Evolutionary conservation across 805 yeast genomes (phyloP), one percentile per base, ranked within the genome.

Genomic region (Sugiyamaella qingdaonensis): DNA sequence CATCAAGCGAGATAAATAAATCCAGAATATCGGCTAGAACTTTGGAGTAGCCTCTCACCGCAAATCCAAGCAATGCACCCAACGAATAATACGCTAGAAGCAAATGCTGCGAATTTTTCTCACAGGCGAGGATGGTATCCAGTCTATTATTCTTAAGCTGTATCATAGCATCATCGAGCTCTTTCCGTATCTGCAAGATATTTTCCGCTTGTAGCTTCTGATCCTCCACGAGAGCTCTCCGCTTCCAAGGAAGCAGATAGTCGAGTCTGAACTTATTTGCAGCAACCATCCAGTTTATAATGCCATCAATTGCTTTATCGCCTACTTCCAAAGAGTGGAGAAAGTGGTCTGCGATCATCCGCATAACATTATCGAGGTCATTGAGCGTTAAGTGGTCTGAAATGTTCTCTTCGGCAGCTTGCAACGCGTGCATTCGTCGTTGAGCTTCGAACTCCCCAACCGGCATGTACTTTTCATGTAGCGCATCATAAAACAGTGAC

Each of bases 51-150:
- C 54, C 56, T n/a, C 48, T 34, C 7, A 49, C 51, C 35, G 55
- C 39, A 34, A 54, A 60, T 8, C 59, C 60, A 46, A 52, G 54
- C 18, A 61, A 45, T 5, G 60, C 52, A 4, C 58, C 60, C 13
- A 39, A 19, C 21, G 43, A 39, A 39, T 39, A 39, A 18, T 52
- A 56, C 5, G 52, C 53, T 37, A 54, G 16, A 39, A 51, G 5
- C 19, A 31, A 13, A 32, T 31, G 48, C 21, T n/a, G 36, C 18
- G 29, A 16, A 16, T 39, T 21, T 21, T 39, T 13, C 19, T 39
- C 43, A 39, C 43, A 39, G 35, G 33, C 36, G 13, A 29, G 24
- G 16, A 24, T n/a, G 21, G 39, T 32, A 10, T 32, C 49, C 53
- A 47, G 52, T 19, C 50, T 48, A 33, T 14, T 32, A 27, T 19